phyloP scores from a whole-genome alignment of 108 stramenopile genomes.

The Skeletonema menzelii region DNA sequence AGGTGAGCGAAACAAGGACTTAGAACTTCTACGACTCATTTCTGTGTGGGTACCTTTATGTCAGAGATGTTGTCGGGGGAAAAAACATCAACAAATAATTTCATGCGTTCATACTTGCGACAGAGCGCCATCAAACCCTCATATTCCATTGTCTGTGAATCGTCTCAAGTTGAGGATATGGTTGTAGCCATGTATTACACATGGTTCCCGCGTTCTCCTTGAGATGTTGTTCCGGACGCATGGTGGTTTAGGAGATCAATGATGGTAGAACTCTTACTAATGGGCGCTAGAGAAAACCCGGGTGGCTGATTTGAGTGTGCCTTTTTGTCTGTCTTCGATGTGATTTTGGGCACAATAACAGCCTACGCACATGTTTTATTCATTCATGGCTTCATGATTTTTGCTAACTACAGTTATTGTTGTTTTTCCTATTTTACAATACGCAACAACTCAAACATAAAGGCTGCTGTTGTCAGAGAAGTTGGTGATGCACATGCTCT shows the following conservation, averaged over 20 bases:
- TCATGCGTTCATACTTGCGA: conserved; percentile 44
- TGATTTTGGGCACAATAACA: conserved; percentile 35
- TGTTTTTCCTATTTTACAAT: neutral
- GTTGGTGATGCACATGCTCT: conserved; percentile 67
- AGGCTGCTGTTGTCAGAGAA: conserved; percentile 75
- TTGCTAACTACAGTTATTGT: conserved; percentile 2
- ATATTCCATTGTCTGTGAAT: neutral
- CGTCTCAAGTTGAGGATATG: conserved; percentile 20
- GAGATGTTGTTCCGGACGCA: neutral
- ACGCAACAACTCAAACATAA: neutral
- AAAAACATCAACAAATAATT: neutral
- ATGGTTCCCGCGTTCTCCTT: conserved; percentile 31
- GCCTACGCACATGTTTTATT: conserved; percentile 20
- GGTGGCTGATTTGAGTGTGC: conserved; percentile 35
- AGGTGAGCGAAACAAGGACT: conserved; percentile 22
- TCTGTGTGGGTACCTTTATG: neutral
- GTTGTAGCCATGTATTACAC: conserved; percentile 14
- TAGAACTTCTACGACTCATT: neutral
- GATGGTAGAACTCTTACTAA: conserved; percentile 39
- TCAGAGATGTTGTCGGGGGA: neutral
- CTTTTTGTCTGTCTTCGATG: conserved; percentile 18
- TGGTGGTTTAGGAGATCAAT: conserved; percentile 20
- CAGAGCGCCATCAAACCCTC: conserved; percentile 36
- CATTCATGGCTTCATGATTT: neutral
- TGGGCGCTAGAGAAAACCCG: conserved; percentile 25